Evolutionary conservation across 148 eudicot genomes (phyloP), one percentile per base, ranked within the genome.

Genomic region (Rhododendron williamsianum): DNA sequence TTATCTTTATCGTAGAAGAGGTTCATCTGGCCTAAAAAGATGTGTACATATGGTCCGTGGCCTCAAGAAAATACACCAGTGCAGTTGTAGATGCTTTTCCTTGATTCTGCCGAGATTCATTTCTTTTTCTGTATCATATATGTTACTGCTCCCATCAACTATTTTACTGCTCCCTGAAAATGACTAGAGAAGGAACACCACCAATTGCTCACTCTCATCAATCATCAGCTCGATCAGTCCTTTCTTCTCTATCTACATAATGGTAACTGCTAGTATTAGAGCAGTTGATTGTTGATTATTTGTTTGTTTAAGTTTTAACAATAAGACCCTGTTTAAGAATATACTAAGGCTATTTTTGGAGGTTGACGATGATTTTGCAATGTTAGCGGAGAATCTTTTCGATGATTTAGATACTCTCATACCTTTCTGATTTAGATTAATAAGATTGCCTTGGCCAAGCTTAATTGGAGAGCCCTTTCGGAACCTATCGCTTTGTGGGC

Each of bases 71-170:
- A 80, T 80, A 45, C 87, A 12, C 83, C 27, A 21, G 46, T 81
- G 71, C 71, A 67, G 56, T 45, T 69, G 83, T 41, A 67, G 87
- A 45, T 38, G 76, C 60, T 85, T 80, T 67, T 85, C 38, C 51
- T 33, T 41, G 56, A 77, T 41, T 23, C 27, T 41, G 3, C 25
- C 7, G 23, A 73, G 3, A 18, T 35, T 84, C 7, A 13, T 77
- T n/a, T 56, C 25, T 58, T 58, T 18, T 65, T n/a, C 30, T 74
- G 46, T 74, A 48, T 36, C 73, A 25, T 25, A n/a, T 25, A 10
- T 63, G 30, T 25, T 67, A 25, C 33, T 25, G 27, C 13, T 67
- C 33, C 45, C 45, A 41, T 41, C 7, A 41, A 41, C 45, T 41
- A 6, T 5, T 7, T 41, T 41, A 41, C 8, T 6, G 60, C 60